phyloP scores from a whole-genome alignment of 805 yeast species.

The Kuraishia hungarica region DNA sequence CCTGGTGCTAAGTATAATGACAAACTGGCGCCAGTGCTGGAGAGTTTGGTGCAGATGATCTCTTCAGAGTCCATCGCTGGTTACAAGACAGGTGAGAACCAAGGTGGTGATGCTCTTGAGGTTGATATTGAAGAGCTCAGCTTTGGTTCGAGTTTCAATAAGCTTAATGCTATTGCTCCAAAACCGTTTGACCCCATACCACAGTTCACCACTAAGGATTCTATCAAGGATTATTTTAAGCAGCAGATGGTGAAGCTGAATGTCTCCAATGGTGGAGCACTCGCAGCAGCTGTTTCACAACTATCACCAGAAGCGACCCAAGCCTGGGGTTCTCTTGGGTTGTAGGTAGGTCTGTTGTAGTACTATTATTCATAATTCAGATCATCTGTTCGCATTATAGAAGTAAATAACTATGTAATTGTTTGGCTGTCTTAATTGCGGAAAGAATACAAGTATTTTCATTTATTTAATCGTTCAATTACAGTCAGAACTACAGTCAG shows the following conservation, averaged over 20 bases:
- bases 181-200: slow-evolving; percentile 68
- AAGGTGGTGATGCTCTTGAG: slow-evolving; percentile 11
- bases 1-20: slow-evolving; percentile 31
- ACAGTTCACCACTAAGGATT: slow-evolving; percentile 25
- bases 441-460: no score
- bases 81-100: slow-evolving; percentile 17
- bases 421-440: no score
- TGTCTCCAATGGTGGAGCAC: neutral
- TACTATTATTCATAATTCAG: neutral
- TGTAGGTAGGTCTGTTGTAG: neutral
- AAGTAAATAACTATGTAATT: no score
- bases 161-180: slow-evolving; percentile 51
- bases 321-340: neutral
- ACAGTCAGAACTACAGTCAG: no score
- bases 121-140: slow-evolving; percentile 16
- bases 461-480: neutral
- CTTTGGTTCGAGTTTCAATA: slow-evolving; percentile 83
- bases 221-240: slow-evolving; percentile 26
- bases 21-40: slow-evolving; percentile 33
- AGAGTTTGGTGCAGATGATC: slow-evolving; percentile 28
- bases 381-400: no score
- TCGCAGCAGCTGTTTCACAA: neutral
- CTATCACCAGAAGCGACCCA: slow-evolving; percentile 1
- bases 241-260: slow-evolving; percentile 2
- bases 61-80: slow-evolving; percentile 25